phyloP scores from a whole-genome alignment of 176 grass and related monocot genomes.

The Ampelocalamus luodianensis region DNA sequence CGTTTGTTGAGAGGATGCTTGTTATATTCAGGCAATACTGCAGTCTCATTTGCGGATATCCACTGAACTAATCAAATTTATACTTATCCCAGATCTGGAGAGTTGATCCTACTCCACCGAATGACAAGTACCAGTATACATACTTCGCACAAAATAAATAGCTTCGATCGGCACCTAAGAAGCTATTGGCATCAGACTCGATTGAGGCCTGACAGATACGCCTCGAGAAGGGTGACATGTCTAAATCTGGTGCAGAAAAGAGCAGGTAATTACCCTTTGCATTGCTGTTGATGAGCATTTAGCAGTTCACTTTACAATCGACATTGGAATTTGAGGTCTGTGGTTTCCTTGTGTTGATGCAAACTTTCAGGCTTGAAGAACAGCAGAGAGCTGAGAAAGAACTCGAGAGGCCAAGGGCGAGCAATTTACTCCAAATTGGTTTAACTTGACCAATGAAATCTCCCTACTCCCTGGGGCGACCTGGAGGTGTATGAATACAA shows the following conservation, averaged over 20 bases:
- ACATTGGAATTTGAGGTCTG: background rate
- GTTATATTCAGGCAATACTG: background rate
- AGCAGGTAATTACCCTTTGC: conserved; percentile 57
- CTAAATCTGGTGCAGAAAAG: conserved; percentile 83
- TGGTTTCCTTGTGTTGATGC: background rate
- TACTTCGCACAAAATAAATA: conserved; percentile 92
- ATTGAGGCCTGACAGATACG: conserved; percentile 85
- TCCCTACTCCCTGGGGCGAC: conserved; percentile 85
- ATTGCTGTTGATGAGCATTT: background rate
- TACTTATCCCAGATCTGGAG: conserved; percentile 66
- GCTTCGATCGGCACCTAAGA: conserved; percentile 79
- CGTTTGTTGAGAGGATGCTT: background rate
- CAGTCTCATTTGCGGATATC: background rate
- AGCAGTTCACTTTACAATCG: background rate
- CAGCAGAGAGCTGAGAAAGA: conserved; percentile 89
- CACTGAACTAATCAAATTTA: conserved; percentile 28
- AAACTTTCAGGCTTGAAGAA: conserved; percentile 79
- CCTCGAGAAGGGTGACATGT: conserved; percentile 95
- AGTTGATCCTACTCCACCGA: conserved; percentile 63
- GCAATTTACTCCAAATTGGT: conserved; percentile 85
- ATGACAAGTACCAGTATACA: conserved; percentile 92
- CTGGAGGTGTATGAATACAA: conserved; percentile 92
- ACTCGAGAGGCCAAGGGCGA: conserved; percentile 67
- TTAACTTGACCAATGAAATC: conserved; percentile 64
- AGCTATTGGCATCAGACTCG: conserved; percentile 88